These are phyloP conservation scores for Metschnikowia hibisci DNA, from an alignment of 805 yeast species.

Conservation along the genomic window DNA sequence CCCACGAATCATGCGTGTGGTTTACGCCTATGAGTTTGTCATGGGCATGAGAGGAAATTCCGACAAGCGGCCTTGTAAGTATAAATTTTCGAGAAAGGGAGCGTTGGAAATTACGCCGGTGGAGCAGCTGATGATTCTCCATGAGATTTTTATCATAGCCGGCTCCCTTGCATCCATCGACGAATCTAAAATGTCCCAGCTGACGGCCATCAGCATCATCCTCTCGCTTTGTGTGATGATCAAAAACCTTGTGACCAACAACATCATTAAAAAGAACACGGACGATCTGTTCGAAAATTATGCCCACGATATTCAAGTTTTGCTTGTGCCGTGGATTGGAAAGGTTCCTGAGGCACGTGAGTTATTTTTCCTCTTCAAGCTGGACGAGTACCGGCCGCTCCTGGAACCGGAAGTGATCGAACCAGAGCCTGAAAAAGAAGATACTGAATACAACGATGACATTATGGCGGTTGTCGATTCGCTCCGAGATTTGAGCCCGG, in stretches of 20 bases:
- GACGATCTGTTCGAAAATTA: conserved; percentile 45
- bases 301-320: conserved; percentile 53
- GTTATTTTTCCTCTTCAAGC: conserved; percentile 42
- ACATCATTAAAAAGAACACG: conserved; percentile 35
- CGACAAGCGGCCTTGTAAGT: conserved; percentile 18
- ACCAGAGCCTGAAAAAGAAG: background rate
- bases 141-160: conserved; percentile 61
- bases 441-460: background rate
- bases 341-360: conserved; percentile 58
- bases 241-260: conserved; percentile 44
- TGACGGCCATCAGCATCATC: conserved; percentile 34
- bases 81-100: conserved; percentile 57
- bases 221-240: conserved; percentile 62
- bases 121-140: conserved; percentile 64
- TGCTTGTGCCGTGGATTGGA: conserved; percentile 64
- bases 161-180: conserved; percentile 30
- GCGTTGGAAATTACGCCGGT: conserved; percentile 49
- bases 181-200: conserved; percentile 13
- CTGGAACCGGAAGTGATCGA: background rate
- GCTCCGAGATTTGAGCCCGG: conserved; percentile 7
- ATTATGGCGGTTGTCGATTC: conserved; percentile 6
- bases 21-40: conserved; percentile 60
- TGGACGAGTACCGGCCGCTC: conserved; percentile 10
- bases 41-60: conserved; percentile 53
- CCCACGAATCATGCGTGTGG: conserved; percentile 51